Base-by-base conservation (phyloP, 2,329 filamentous ascomycete genomes). In the Colletotrichum agaves region DNA sequence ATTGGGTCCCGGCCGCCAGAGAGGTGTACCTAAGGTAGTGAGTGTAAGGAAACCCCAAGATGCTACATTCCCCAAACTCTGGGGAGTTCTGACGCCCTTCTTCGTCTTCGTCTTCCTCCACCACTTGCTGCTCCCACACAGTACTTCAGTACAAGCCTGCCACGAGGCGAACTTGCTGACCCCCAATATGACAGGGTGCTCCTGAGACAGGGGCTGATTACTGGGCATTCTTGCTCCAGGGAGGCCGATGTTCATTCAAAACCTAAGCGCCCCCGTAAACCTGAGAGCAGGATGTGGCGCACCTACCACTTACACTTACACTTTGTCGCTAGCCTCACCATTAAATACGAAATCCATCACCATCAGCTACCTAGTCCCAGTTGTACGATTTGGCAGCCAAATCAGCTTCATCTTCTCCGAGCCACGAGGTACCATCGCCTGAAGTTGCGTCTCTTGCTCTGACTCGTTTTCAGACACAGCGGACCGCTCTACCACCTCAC, bases 21-120 rank as follows among this genome's bases (percentile, higher is more conserved):
- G n/a, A n/a, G n/a, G n/a, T n/a, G n/a, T n/a, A n/a, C n/a, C n/a
- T n/a, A n/a, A n/a, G n/a, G n/a, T n/a, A n/a, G n/a, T n/a, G n/a
- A n/a, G 56, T 53, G 49, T 27, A 59, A 64, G 46, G 61, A 64
- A 43, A 33, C 39, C 53, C 61, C 61, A 64, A 53, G 21, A 31
- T 63, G 43, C 43, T 46, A 47, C 64, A 47, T 58, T 63, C 64
- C 60, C 64, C 35, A 59, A 63, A 63, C 44, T 67, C 60, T 19
- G 52, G 52, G 60, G 59, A 57, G 6, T n/a, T 41, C 33, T 17
- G 19, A 27, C 53, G 31, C 37, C 35, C 6, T 11, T 46, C 56
- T 5, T 37, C 3, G 11, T 27, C 11, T 43, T 37, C n/a, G n/a
- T n/a, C 8, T 39, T 17, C 53, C n/a, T n/a, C 37, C n/a, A 37